Percentiles rank a stretch among this genome's conserved stretches.
These are phyloP conservation scores for Penicillium lividum DNA, from an alignment of 495 filamentous ascomycete species.

Conservation along the genomic window DNA sequence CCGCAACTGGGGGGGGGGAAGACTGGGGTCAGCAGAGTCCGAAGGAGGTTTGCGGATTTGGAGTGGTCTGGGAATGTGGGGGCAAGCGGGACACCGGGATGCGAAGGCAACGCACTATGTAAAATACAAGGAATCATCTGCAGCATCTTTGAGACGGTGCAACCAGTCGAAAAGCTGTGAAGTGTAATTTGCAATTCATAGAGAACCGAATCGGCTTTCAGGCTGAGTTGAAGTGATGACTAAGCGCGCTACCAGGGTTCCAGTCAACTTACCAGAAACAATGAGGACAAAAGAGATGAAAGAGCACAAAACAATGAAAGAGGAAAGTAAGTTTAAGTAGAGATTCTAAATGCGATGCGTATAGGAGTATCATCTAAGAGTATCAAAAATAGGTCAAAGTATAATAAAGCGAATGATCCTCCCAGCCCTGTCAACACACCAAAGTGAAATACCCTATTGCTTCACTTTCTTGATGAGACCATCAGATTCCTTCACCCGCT, in stretches of 20 bases:
- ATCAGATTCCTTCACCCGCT: conserved; percentile 61
- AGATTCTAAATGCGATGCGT: conserved; percentile 6
- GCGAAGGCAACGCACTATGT: conserved; percentile 36
- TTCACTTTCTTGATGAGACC: conserved; percentile 59
- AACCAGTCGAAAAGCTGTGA: conserved; percentile 3
- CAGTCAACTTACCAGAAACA: not conserved
- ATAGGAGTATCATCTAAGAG: not conserved
- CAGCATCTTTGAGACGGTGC: conserved; percentile 42
- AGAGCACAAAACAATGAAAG: not conserved
- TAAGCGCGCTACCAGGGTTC: not conserved
- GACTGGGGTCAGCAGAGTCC: conserved; percentile 33
- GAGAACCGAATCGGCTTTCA: conserved; percentile 8
- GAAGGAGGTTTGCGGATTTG: conserved; percentile 33
- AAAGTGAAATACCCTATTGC: conserved; percentile 8
- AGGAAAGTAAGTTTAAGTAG: not conserved
- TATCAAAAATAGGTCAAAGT: not conserved
- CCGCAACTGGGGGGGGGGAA: conserved; percentile 32
- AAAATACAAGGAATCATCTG: conserved; percentile 35
- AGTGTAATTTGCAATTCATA: not conserved
- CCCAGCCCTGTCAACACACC: not conserved
- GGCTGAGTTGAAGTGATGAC: conserved; percentile 12
- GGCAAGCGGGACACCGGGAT: conserved; percentile 22
- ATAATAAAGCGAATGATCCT: not conserved
- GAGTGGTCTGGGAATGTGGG: conserved; percentile 41
- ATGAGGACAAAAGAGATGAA: not conserved